Percentiles rank a stretch among this genome's conserved stretches.
Evolutionary conservation across 1,284 basidiomycete genomes (phyloP).

Genomic region (Singerocomus rubriflavus): DNA sequence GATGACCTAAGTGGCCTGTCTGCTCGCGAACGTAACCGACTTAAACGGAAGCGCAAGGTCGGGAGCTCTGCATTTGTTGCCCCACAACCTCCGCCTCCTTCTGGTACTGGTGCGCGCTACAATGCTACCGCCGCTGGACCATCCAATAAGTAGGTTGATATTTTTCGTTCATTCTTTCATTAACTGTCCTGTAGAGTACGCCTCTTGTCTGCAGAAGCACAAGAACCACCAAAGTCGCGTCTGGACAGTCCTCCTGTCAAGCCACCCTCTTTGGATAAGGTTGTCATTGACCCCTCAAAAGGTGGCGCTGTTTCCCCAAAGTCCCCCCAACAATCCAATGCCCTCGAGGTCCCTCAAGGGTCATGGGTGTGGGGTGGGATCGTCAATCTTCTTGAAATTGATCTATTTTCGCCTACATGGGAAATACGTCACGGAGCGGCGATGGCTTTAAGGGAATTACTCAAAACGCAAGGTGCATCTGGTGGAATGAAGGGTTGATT

Average conservation of each 20-base stretch:
- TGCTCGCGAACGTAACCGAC: constrained; percentile 84
- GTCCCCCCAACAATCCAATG: constrained; percentile 67
- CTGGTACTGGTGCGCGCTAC: constrained; percentile 53
- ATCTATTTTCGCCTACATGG: constrained; percentile 88
- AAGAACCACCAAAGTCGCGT: constrained; percentile 45
- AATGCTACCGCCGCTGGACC: constrained; percentile 50
- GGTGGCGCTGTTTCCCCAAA: constrained; percentile 80
- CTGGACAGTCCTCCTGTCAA: constrained; percentile 46
- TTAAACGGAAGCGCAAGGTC: constrained; percentile 88
- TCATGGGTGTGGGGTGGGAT: constrained; percentile 90
- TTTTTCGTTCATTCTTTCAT: constrained; percentile 1
- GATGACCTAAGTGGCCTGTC: constrained; percentile 58
- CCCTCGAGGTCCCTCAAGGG: constrained; percentile 68
- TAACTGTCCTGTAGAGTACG: constrained; percentile 52
- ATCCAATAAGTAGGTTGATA: constrained; percentile 53
- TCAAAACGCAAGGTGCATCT: constrained; percentile 81
- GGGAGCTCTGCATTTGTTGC: constrained; percentile 78
- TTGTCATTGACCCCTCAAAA: constrained; percentile 72
- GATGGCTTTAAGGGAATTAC: constrained; percentile 85
- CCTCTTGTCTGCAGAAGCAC: constrained; percentile 58
- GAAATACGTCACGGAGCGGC: constrained; percentile 94
- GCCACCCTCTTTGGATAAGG: constrained; percentile 51
- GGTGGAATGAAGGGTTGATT: constrained; percentile 74
- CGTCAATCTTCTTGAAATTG: constrained; percentile 78
- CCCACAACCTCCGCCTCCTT: constrained; percentile 60